Evolutionary conservation across 495 filamentous ascomycete genomes (phyloP).

Genomic region (Aspergillus nanangensis): DNA sequence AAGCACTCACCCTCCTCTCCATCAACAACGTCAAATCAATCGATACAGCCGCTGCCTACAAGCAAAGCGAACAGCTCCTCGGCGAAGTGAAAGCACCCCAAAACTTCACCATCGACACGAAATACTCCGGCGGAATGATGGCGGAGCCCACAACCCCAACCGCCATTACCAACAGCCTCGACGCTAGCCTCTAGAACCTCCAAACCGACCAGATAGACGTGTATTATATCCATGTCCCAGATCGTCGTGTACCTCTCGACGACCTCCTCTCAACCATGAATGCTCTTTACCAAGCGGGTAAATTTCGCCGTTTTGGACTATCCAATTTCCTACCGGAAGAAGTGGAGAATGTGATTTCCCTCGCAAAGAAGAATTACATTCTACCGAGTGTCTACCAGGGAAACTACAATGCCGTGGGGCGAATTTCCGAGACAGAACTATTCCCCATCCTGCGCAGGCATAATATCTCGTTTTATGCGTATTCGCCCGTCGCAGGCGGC

Average conservation of each 20-base stretch:
- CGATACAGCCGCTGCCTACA: slow-evolving; percentile 31
- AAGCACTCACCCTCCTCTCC: slow-evolving; percentile 12
- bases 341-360: slow-evolving; percentile 26
- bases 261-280: slow-evolving; percentile 27
- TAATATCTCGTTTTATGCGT: slow-evolving; percentile 42
- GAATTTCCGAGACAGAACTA: slow-evolving; percentile 34
- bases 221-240: slow-evolving; percentile 29
- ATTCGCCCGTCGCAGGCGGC: not conserved
- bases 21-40: slow-evolving; percentile 20
- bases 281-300: slow-evolving; percentile 17
- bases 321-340: slow-evolving; percentile 32
- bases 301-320: slow-evolving; percentile 29
- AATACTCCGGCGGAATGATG: slow-evolving; percentile 25
- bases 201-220: slow-evolving; percentile 23
- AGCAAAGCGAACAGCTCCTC: slow-evolving; percentile 21
- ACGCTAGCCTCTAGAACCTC: slow-evolving; percentile 13
- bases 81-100: slow-evolving; percentile 16
- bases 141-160: slow-evolving; percentile 18
- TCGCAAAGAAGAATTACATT: slow-evolving; percentile 32
- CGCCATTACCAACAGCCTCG: slow-evolving; percentile 12
- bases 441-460: slow-evolving; percentile 46
- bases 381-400: slow-evolving; percentile 49
- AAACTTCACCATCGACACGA: slow-evolving; percentile 34
- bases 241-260: slow-evolving; percentile 27
- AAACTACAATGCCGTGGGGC: slow-evolving; percentile 42